A percentile compares a stretch with the other conserved stretches of the same genome.
These are phyloP conservation scores for Avena eriantha DNA, from an alignment of 176 grass and related monocot species.

Conservation along the genomic window DNA sequence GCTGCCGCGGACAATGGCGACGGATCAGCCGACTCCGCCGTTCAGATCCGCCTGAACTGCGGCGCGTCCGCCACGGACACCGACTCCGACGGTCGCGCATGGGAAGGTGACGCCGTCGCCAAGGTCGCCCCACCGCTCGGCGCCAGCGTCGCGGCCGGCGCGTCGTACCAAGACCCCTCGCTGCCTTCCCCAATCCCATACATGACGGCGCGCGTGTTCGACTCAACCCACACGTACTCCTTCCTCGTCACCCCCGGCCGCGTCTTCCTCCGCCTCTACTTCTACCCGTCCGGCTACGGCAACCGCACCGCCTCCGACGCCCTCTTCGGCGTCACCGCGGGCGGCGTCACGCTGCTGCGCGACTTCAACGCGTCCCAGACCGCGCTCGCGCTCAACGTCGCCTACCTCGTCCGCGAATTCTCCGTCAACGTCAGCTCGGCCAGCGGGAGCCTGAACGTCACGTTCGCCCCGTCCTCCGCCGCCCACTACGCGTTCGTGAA, in stretches of 20 bases:
- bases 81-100: conserved; percentile 48
- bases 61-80: conserved; percentile 27
- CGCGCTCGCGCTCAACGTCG: conserved; percentile 13
- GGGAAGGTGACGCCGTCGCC: conserved; percentile 56
- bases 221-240: conserved; percentile 59
- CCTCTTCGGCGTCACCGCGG: conserved; percentile 41
- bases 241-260: conserved; percentile 51
- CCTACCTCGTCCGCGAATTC: conserved; percentile 50
- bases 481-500: conserved; percentile 59
- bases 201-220: conserved; percentile 57
- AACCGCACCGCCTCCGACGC: conserved; percentile 13
- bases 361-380: conserved; percentile 23
- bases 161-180: conserved; percentile 34
- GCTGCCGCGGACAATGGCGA: conserved; percentile 8
- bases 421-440: conserved; percentile 38
- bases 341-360: too few species aligned
- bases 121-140: conserved; percentile 8
- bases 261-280: conserved; percentile 72
- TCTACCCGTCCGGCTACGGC: conserved; percentile 64
- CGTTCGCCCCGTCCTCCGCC: conserved; percentile 39
- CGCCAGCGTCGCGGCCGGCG: background rate
- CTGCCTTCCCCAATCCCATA: conserved; percentile 51
- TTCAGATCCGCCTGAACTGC: conserved; percentile 62
- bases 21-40: background rate
- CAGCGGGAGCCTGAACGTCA: conserved; percentile 10